Evolutionary conservation across 1,284 basidiomycete genomes (phyloP).

Genomic region (Apiotrichum veenhuisii): DNA sequence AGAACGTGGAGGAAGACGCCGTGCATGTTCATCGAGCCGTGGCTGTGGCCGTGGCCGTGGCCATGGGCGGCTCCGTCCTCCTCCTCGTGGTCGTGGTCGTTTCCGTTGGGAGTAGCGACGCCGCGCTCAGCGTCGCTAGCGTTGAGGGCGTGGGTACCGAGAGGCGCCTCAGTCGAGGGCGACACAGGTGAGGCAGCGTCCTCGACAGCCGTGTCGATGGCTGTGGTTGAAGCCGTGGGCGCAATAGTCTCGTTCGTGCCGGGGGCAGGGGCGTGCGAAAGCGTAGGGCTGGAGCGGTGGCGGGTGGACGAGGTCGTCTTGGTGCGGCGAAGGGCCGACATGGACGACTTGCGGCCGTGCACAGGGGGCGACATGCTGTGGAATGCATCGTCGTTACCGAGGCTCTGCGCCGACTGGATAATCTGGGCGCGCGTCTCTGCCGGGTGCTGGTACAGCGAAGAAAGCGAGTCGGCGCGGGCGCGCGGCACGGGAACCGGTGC

Average conservation of each 20-base stretch:
- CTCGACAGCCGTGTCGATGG: conserved; percentile 21
- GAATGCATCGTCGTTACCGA: conserved; percentile 29
- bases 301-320: not conserved
- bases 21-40: conserved; percentile 93
- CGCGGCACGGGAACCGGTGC: conserved; percentile 20
- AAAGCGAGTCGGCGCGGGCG: conserved; percentile 42
- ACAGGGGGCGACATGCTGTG: conserved; percentile 27
- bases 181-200: not conserved
- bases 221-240: conserved; percentile 12
- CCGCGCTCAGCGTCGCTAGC: conserved; percentile 13
- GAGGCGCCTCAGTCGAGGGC: not conserved
- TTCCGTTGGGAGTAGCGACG: conserved; percentile 12
- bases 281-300: not conserved
- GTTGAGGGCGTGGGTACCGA: not conserved
- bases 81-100: conserved; percentile 14
- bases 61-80: conserved; percentile 21
- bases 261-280: conserved; percentile 19
- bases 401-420: conserved; percentile 67
- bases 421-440: conserved; percentile 82
- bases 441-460: conserved; percentile 60
- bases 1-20: conserved; percentile 91
- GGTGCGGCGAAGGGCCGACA: conserved; percentile 11
- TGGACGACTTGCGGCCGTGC: conserved; percentile 19
- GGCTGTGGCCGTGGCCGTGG: conserved; percentile 54
- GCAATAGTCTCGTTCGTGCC: conserved; percentile 35